Conservation (phyloP, 306 rosid species). For the Sphenostylis stenocarpa region DNA sequence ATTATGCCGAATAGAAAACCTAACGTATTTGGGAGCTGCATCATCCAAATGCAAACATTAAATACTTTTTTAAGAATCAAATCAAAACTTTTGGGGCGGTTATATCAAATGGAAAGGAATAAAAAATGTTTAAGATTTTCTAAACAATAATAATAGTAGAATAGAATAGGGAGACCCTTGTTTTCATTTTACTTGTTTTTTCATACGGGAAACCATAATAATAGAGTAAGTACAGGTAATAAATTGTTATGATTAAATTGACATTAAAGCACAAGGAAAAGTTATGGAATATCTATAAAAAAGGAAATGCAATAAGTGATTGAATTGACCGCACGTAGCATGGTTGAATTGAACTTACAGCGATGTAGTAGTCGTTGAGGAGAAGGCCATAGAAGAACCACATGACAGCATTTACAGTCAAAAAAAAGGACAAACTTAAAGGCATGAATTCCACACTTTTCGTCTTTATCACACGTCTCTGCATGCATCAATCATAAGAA, state of each 20-base stretch:
- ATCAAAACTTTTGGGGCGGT: too few species aligned
- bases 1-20: slow-evolving; percentile 77
- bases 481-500: slow-evolving; percentile 19
- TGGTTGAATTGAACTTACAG: slow-evolving; percentile 63
- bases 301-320: too few species aligned
- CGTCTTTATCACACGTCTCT: slow-evolving; percentile 71
- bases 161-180: neutral
- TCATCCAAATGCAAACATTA: slow-evolving; percentile 17
- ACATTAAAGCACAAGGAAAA: neutral
- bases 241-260: neutral
- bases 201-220: neutral
- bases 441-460: slow-evolving; percentile 93
- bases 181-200: neutral
- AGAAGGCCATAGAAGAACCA: slow-evolving; percentile 97
- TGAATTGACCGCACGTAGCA: too few species aligned
- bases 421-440: slow-evolving; percentile 70
- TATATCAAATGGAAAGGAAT: too few species aligned
- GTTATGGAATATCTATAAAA: neutral
- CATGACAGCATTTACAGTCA: slow-evolving; percentile 71
- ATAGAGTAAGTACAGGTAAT: neutral
- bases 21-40: slow-evolving; percentile 77
- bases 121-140: too few species aligned
- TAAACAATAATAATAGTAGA: too few species aligned
- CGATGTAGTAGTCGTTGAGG: slow-evolving; percentile 75
- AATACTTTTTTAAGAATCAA: too few species aligned